A percentile compares a stretch with the other conserved stretches of the same genome.
These are phyloP conservation scores for Iris macrosiphon DNA, from an alignment of 106 monocot genomes.

Conservation along the genomic window DNA sequence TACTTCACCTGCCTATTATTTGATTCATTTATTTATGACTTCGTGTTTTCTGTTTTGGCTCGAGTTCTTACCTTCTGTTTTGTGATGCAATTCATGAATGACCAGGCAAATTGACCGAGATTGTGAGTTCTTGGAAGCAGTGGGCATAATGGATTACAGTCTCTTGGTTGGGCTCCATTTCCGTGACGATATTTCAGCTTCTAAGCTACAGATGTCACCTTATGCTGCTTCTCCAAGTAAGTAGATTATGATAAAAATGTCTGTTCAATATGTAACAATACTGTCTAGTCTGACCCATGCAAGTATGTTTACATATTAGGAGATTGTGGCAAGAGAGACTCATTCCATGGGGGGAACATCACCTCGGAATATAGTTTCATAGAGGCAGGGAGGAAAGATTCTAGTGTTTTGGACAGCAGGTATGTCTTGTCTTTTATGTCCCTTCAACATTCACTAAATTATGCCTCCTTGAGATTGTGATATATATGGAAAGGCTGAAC, in stretches of 20 bases:
- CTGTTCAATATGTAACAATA: not conserved
- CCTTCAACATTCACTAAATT: not conserved
- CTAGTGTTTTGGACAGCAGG: conserved; percentile 25
- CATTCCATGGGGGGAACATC: conserved; percentile 14
- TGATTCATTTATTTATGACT: not conserved
- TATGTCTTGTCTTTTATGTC: conserved; percentile 23
- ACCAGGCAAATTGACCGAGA: conserved; percentile 73
- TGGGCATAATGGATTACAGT: conserved; percentile 90
- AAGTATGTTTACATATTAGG: conserved; percentile 1
- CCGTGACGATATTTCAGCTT: conserved; percentile 33
- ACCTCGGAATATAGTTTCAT: conserved; percentile 14
- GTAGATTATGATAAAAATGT: conserved; percentile 7
- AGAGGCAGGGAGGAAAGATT: conserved; percentile 11
- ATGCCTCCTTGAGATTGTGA: not conserved
- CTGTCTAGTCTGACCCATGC: conserved; percentile 3
- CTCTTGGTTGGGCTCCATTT: conserved; percentile 82
- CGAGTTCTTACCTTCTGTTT: not conserved
- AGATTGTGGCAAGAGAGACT: conserved; percentile 6
- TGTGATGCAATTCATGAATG: not conserved
- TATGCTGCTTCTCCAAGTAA: conserved; percentile 33
- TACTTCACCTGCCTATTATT: conserved; percentile 8
- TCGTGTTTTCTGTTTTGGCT: not conserved
- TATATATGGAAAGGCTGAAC: not conserved
- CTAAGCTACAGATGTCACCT: conserved; percentile 35
- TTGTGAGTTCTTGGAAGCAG: conserved; percentile 80